Base-by-base conservation (phyloP, 495 filamentous ascomycete genomes). In the Mytilinidion resinicola region DNA sequence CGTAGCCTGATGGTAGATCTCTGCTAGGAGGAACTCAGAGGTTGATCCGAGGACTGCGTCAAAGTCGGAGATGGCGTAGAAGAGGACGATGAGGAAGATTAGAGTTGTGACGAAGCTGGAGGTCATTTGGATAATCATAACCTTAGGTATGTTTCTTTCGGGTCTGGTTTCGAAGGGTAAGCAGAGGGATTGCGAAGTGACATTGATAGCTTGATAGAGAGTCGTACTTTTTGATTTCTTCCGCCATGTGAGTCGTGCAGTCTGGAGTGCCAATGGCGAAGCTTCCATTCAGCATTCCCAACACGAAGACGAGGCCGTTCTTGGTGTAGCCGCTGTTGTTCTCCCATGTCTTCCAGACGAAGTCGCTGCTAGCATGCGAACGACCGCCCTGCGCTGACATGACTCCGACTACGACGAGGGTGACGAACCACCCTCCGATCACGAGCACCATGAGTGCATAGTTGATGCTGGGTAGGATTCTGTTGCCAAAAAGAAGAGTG, bases 221-320 rank as follows among this genome's bases (percentile, higher is more conserved):
- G 9, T 1, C 42, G 42, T 46, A 46, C 59, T 83, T 74, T 0
- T 86, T 85, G 10, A 93, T 75, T 70, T 95, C 89, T 68, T 95
- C 89, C 1, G 89, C 84, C 61, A 95, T 9, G 70, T 91, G 88
- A 7, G 83, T 80, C 12, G 85, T 77, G 51, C 78, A 77, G 67
- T 89, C 88, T 0, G 88, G 87, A 0, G 89, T 90, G 17, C 89
- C 89, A 39, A 95, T 83, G 19, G 85, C 82, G 66, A 87, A 95
- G 9, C 88, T 87, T 17, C 88, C 89, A 63, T 95, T 93, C 14
- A 95, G 78, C 64, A 91, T 87, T 3, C 89, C 88, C 1, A 82
- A 70, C 9, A 90, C 69, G 61, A 95, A 95, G 9, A 83, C 87
- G 9, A 95, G 80, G 4, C 87, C 89, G 51, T 81, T 78, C 36